Evolutionary conservation across 75 land plant genomes (phyloP).

Genomic region (Selaginella moellendorffii): DNA sequence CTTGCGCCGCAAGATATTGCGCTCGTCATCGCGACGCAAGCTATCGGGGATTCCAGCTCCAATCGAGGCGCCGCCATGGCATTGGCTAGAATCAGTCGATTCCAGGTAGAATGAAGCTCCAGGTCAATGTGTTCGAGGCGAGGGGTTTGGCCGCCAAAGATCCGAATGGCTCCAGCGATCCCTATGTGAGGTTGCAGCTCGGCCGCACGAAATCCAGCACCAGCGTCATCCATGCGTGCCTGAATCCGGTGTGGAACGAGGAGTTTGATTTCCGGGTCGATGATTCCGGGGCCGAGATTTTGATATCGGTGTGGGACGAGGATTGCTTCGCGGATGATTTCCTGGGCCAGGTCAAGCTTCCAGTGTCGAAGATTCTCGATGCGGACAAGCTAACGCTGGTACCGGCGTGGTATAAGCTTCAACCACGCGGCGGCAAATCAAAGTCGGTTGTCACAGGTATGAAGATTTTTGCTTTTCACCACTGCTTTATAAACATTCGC

Average conservation of each 20-base stretch:
- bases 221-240: constrained; percentile 46
- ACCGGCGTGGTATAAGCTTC: constrained; percentile 53
- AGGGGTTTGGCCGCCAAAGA: constrained; percentile 51
- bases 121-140: constrained; percentile 59
- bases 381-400: constrained; percentile 40
- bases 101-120: constrained; percentile 62
- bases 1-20: no score
- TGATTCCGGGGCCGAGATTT: constrained; percentile 47
- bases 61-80: no score
- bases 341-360: constrained; percentile 54
- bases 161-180: constrained; percentile 71
- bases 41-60: no score
- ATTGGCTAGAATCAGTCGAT: no score
- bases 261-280: constrained; percentile 62
- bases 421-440: constrained; percentile 48
- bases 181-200: constrained; percentile 57
- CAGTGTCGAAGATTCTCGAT: constrained; percentile 39
- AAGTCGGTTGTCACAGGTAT: constrained; percentile 25
- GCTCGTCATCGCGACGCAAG: no score
- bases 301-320: constrained; percentile 52
- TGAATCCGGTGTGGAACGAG: constrained; percentile 70
- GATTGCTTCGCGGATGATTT: constrained; percentile 70
- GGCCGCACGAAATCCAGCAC: constrained; percentile 44
- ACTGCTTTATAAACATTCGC: no score
- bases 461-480: no score